Evolutionary conservation across 345 rosid genomes (phyloP).

Genomic region (Eucalyptus erythrocorys): DNA sequence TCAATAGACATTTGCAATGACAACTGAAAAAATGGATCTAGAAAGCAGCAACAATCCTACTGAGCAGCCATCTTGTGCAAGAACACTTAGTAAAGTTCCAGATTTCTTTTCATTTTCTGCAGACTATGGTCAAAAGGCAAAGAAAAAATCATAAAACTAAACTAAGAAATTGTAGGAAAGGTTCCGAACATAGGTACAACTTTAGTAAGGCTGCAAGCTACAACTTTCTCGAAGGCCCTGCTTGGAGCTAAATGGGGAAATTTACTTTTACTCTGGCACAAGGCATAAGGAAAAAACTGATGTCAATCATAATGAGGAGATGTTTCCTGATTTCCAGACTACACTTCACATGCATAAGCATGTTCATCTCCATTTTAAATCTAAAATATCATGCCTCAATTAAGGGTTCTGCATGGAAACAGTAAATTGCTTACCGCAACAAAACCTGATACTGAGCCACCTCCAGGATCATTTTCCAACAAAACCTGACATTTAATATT

Average conservation of each 20-base stretch:
- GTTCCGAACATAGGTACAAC: background rate
- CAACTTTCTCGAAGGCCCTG: background rate
- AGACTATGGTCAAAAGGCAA: background rate
- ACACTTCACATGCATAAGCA: background rate
- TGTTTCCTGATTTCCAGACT: background rate
- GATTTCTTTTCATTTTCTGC: background rate
- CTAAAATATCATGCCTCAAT: background rate
- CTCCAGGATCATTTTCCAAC: conserved; percentile 91
- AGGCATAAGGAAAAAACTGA: background rate
- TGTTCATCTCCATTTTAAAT: background rate
- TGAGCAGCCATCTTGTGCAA: background rate
- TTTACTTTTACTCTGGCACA: background rate
- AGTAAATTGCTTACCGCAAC: conserved; percentile 41
- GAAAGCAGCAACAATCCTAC: background rate
- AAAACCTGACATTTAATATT: conserved; percentile 83
- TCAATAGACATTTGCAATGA: background rate
- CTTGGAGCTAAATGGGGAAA: background rate
- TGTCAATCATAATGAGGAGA: background rate
- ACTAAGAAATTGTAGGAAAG: background rate
- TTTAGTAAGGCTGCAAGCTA: background rate
- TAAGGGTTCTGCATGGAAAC: background rate
- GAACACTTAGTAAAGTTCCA: background rate
- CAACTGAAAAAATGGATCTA: background rate
- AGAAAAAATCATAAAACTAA: background rate
- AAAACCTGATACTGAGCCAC: conserved; percentile 83